Evolutionary conservation across 2,329 filamentous ascomycete genomes (phyloP).

Genomic region (Fusarium humuli): DNA sequence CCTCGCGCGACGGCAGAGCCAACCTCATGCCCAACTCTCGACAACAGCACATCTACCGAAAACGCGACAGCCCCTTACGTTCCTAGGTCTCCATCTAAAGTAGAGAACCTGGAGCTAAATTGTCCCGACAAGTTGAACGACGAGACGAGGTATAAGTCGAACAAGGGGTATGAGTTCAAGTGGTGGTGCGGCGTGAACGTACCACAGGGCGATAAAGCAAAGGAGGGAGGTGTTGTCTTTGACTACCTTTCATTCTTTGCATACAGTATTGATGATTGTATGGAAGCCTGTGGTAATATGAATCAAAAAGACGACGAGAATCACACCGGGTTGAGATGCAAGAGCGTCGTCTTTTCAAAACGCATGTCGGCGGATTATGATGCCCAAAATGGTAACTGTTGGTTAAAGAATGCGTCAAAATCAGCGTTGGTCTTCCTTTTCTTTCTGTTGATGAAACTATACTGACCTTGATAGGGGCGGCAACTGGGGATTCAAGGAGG

Average conservation of each 20-base stretch:
- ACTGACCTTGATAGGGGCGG: slow-evolving; percentile 10
- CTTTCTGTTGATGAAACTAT: accelerated
- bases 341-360: slow-evolving; percentile 23
- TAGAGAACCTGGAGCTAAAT: slow-evolving; percentile 1
- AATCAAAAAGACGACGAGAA: slow-evolving; percentile 14
- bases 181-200: slow-evolving; percentile 37
- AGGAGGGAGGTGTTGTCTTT: slow-evolving; percentile 21
- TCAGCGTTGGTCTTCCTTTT: not conserved
- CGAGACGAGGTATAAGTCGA: slow-evolving; percentile 27
- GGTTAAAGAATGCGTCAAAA: slow-evolving; percentile 17
- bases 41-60: slow-evolving; percentile 18
- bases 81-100: slow-evolving; percentile 7
- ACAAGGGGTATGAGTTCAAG: slow-evolving; percentile 29
- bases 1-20: slow-evolving; percentile 18
- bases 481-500: slow-evolving; percentile 18
- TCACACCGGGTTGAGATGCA: not conserved
- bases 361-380: slow-evolving; percentile 1
- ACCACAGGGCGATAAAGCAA: not conserved
- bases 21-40: slow-evolving; percentile 15
- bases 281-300: slow-evolving; percentile 23
- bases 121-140: slow-evolving; percentile 19
- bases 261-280: slow-evolving; percentile 26
- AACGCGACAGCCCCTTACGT: slow-evolving; percentile 27
- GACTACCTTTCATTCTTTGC: slow-evolving; percentile 14
- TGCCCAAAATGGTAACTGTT: slow-evolving; percentile 16